Evolutionary conservation across 495 filamentous ascomycete species (phyloP), one percentile per base, ranked within the genome.

Genomic region (Podospora sp.): DNA sequence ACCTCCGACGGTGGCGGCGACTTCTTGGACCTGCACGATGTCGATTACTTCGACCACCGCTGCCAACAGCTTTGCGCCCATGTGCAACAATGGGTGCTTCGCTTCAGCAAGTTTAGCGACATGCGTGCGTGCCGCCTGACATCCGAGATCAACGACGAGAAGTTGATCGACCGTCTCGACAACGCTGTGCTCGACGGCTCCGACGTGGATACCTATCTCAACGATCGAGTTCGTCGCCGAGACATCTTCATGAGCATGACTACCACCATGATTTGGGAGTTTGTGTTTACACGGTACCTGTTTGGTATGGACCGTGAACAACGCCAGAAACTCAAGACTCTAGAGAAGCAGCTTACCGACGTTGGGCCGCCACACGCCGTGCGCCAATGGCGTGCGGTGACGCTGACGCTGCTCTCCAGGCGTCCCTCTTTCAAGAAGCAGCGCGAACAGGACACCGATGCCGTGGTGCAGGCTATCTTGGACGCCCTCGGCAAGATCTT

Each of bases 251-350:
- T 97, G 91, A 93, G 92, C 25, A 91, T 98, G 70, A 89, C 93
- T 68, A 98, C 97, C 93, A 93, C 89, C 53, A 96, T 99, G 92
- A 87, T 98, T 40, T 97, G 93, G 92, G 94, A 98, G 75, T 97
- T 91, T 73, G 89, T 99, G 74, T 99, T 99, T 77, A 96, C 93
- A 12, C 89, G 96, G 64, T 99, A 98, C 74, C 87, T 99, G 40
- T 98, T 99, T 73, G 95, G 96, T 68, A 95, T 98, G 92, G 94
- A 97, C 78, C 86, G 93, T 60, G 95, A 97, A 74, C 94, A 99
- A 74, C 90, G 96, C 26, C 94, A 98, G 78, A 97, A 96, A 74
- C 90, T 99, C 74, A 96, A 98, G 79, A 86, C 87, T 8, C 87
- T 98, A 18, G 95, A 99, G 80, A 96, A 95, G 80, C 87, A 89